Evolutionary conservation across 2,329 filamentous ascomycete genomes (phyloP).

Genomic region (Fusarium compactum): DNA sequence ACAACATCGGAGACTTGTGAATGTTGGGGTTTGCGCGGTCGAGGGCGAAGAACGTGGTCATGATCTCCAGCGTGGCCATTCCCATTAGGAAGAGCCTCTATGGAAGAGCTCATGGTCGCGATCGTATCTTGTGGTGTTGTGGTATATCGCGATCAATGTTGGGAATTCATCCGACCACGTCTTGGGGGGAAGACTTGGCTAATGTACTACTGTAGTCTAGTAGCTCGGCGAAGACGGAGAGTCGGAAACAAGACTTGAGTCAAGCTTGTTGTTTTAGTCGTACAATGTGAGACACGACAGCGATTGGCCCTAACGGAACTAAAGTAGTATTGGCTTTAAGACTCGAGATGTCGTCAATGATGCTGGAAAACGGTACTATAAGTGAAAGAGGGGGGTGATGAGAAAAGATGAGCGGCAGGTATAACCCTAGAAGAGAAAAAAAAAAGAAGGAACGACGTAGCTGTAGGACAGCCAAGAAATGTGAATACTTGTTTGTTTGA

Average conservation of each 20-base stretch:
- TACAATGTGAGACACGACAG: conserved; percentile 21
- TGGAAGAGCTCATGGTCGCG: conserved; percentile 47
- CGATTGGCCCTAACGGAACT: background rate
- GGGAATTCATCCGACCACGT: conserved; percentile 15
- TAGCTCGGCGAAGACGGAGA: conserved; percentile 6
- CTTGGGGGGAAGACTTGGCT: conserved; percentile 1
- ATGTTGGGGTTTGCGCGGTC: conserved; percentile 63
- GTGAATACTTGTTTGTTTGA: conserved; percentile 27
- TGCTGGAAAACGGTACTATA: background rate
- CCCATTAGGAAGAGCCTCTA: conserved; percentile 47
- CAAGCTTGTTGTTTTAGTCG: conserved; percentile 14
- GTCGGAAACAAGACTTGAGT: conserved; percentile 5
- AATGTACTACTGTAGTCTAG: background rate
- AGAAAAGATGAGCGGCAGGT: background rate
- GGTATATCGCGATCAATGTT: conserved; percentile 16
- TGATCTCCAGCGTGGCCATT: conserved; percentile 46
- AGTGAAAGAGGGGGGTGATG: background rate
- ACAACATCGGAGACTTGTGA: conserved; percentile 60
- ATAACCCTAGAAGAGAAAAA: conserved; percentile 1
- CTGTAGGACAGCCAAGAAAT: conserved; percentile 27
- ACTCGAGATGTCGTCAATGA: conserved; percentile 22
- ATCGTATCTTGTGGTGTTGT: conserved; percentile 1
- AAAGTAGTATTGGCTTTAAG: conserved; percentile 6
- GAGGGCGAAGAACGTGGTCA: conserved; percentile 62
- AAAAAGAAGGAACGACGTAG: conserved; percentile 23